A percentile compares a stretch with the other conserved stretches of the same genome.
Conservation (phyloP, 2,329 filamentous ascomycete genomes). For the Aspergillus tanneri region DNA sequence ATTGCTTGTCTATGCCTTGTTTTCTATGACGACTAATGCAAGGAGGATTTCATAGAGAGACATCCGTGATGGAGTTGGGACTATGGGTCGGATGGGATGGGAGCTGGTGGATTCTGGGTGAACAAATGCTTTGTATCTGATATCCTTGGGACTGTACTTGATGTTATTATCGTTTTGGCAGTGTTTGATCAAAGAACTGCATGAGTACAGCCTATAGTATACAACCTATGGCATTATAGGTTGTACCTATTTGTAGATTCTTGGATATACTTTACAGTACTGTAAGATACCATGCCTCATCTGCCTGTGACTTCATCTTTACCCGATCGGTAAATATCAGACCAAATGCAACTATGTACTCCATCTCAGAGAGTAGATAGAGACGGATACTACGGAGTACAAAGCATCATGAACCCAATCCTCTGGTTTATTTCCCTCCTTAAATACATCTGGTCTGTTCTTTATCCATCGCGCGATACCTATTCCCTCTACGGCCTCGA, state of each 20-base stretch:
- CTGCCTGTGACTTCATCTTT: background rate
- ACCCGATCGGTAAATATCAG: background rate
- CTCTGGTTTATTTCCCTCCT: slow-evolving; percentile 6
- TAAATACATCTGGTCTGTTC: background rate
- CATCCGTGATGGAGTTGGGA: background rate
- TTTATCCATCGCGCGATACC: background rate
- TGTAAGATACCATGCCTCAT: too few relatives aligned
- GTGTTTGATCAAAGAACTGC: too few relatives aligned
- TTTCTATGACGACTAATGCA: slow-evolving; percentile 11
- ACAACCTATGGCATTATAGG: too few relatives aligned
- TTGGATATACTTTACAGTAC: too few relatives aligned
- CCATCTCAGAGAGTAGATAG: too few relatives aligned
- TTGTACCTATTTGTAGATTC: too few relatives aligned
- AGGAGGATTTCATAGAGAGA: slow-evolving; percentile 6
- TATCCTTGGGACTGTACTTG: background rate
- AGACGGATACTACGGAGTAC: too few relatives aligned
- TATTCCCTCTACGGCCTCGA: slow-evolving; percentile 50
- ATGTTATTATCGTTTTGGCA: too few relatives aligned
- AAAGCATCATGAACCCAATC: slow-evolving; percentile 5
- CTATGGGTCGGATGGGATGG: background rate
- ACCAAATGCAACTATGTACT: too few relatives aligned
- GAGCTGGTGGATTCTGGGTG: background rate
- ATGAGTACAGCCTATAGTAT: too few relatives aligned
- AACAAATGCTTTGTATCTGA: slow-evolving; percentile 4
- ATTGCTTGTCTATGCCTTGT: background rate